Percentiles rank a stretch among this genome's conserved stretches.
Evolutionary conservation across 176 grass and related monocot genomes (phyloP).

Genomic region (Carex scoparia): DNA sequence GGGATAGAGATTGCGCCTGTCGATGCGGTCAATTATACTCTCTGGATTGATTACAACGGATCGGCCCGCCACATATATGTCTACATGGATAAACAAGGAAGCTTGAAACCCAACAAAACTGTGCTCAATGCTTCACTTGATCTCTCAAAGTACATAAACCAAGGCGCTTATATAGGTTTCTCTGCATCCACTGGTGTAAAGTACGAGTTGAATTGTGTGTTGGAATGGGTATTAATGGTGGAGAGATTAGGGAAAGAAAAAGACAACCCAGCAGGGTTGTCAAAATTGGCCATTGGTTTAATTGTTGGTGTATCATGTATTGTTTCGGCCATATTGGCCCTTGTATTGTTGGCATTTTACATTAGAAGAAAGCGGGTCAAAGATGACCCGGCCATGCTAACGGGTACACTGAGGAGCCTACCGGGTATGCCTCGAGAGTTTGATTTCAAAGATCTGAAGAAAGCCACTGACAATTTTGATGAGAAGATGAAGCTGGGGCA

Average conservation of each 20-base stretch:
- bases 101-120: neutral
- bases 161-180: constrained; percentile 70
- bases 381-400: constrained; percentile 42
- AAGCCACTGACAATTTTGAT: constrained; percentile 73
- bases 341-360: constrained; percentile 37
- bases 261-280: neutral
- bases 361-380: constrained; percentile 30
- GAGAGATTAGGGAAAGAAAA: constrained; percentile 29
- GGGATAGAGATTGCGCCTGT: constrained; percentile 33
- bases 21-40: constrained; percentile 21
- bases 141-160: constrained; percentile 32
- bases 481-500: constrained; percentile 82
- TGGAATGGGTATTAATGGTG: constrained; percentile 68
- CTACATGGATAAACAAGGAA: constrained; percentile 32
- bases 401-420: constrained; percentile 56
- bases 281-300: constrained; percentile 41
- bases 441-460: constrained; percentile 61
- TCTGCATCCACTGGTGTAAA: constrained; percentile 55
- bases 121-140: constrained; percentile 54
- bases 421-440: constrained; percentile 78
- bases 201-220: constrained; percentile 83
- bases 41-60: constrained; percentile 88
- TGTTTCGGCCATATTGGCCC: constrained; percentile 19
- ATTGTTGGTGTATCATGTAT: constrained; percentile 34
- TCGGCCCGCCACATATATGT: constrained; percentile 32